Conservation (phyloP, 495 filamentous ascomycete species). For the Amniculicola lignicola region DNA sequence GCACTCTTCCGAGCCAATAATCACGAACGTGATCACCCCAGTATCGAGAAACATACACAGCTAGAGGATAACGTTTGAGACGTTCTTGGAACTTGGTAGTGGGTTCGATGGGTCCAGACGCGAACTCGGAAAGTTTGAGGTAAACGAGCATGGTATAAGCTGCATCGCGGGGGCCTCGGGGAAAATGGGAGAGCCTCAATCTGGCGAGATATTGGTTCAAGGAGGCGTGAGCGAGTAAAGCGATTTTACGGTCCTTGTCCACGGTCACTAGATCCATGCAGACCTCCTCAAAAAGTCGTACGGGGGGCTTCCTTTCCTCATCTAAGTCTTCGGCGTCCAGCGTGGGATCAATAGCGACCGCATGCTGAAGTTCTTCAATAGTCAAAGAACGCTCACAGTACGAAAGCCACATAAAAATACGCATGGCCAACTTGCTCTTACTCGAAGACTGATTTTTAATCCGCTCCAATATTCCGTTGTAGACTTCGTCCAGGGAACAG, state of each 20-base stretch:
- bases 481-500: not conserved
- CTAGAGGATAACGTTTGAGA: not conserved
- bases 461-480: not conserved
- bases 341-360: not conserved
- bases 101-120: not conserved
- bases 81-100: not conserved
- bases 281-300: not conserved
- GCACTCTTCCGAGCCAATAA: slow-evolving; percentile 1
- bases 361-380: not conserved
- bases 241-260: not conserved
- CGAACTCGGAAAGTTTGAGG: not conserved
- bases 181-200: not conserved
- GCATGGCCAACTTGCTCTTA: not conserved
- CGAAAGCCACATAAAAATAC: slow-evolving; percentile 5
- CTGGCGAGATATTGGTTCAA: not conserved
- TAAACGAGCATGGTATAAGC: not conserved
- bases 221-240: not conserved
- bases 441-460: slow-evolving; percentile 2
- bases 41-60: not conserved
- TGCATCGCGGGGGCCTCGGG: not conserved
- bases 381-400: slow-evolving; percentile 1
- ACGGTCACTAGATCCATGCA: slow-evolving; percentile 4
- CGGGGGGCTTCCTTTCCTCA: not conserved
- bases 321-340: slow-evolving; percentile 1
- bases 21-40: slow-evolving; percentile 1